A percentile compares a stretch with the other conserved stretches of the same genome.
These are phyloP conservation scores for Entamoeba moshkovskii DNA, from an alignment of 208 protist species.

Conservation along the genomic window DNA sequence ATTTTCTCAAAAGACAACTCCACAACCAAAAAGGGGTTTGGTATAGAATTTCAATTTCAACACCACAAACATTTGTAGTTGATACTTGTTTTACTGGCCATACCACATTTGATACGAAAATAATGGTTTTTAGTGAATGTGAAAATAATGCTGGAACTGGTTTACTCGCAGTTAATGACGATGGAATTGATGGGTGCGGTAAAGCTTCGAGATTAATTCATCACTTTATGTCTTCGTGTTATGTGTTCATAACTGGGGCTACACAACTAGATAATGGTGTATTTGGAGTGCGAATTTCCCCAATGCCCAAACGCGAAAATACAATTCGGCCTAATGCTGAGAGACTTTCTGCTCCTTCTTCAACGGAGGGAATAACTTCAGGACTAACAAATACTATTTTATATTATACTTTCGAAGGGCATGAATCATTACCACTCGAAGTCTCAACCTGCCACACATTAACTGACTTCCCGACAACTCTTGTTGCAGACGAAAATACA, in stretches of 20 bases:
- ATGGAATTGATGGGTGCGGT: not conserved
- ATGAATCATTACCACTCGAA: not conserved
- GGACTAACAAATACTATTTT: too few relatives aligned
- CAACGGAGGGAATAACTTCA: not conserved
- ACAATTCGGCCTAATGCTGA: not conserved
- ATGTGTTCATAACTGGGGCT: not conserved
- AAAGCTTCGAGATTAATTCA: not conserved
- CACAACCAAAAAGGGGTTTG: not conserved
- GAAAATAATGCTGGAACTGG: not conserved
- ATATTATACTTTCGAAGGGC: not conserved
- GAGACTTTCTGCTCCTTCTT: not conserved
- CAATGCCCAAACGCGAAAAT: not conserved
- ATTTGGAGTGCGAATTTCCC: not conserved
- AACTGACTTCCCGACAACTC: not conserved
- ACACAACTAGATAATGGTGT: not conserved
- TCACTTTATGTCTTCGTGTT: not conserved
- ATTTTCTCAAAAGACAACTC: not conserved
- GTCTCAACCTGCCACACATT: not conserved
- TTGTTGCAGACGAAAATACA: not conserved
- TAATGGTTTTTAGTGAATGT: not conserved
- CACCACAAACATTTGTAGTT: not conserved
- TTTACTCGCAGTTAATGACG: not conserved
- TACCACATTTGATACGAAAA: not conserved
- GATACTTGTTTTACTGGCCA: not conserved
- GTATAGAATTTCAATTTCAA: not conserved